Base-by-base conservation (phyloP, 495 filamentous ascomycete species). In the Neurospora sp. region DNA sequence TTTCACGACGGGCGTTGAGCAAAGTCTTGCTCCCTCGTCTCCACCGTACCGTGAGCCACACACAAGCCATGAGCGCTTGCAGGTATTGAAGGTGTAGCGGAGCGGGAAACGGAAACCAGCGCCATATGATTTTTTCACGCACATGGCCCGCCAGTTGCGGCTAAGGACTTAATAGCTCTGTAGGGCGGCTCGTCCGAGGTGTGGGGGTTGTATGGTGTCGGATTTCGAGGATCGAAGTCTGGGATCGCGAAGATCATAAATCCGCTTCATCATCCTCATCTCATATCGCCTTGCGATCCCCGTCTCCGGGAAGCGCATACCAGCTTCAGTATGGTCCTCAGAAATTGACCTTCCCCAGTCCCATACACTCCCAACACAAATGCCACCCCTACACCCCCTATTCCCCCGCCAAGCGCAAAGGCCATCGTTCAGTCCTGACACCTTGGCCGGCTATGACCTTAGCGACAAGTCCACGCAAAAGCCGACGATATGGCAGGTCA, bases 401-500 rank as follows among this genome's bases (percentile, higher is more conserved):
- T 16, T 18, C 2, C 31, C 7, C 14, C 54, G 54, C 12, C 54
- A 66, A 35, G 54, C 54, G 35, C 1, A 35, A 14, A 66, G 54
- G 14, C 54, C 44, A 27, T 16, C 44, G 39, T 39, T 44, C 23
- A 69, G 46, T 27, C 31, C 72, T 37, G 71, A 71, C 5, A 71
- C 48, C 1, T 31, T 78, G 16, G 41, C 72, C 69, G 39, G 73
- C 20, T 73, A 73, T 11, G 73, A 77, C 76, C 71, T 74, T 5
- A 76, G 31, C 69, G 75, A 77, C 73, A 74, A 73, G 54, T 76
- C 76, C 4, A 74, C 62, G 0, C 54, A 74, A 8, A 62, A 70
- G 37, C 35, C 40, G 23, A 72, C 71, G 23, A 48, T 77, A 70
- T 73, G 76, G 76, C 71, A 48, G 16, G 75, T 77, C 75, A 77